These are phyloP conservation scores for Streptanthus diversifolius DNA, from an alignment of 345 rosid species.

Conservation along the genomic window DNA sequence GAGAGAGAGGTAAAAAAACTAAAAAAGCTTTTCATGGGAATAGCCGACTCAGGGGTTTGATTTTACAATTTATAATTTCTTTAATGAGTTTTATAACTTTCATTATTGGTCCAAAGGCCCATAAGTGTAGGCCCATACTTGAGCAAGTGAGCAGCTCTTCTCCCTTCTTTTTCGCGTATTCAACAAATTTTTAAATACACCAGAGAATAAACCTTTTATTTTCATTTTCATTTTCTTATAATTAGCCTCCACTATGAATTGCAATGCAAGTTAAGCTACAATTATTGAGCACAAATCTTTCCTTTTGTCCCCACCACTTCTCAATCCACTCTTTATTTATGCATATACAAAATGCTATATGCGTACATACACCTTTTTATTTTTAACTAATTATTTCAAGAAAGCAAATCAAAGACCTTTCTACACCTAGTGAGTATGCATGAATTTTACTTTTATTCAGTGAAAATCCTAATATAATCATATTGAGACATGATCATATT, in stretches of 20 bases:
- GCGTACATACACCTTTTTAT: background rate
- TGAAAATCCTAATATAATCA: background rate
- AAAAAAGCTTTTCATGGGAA: background rate
- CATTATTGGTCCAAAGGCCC: background rate
- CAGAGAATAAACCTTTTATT: too few species aligned
- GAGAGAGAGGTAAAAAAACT: too few species aligned
- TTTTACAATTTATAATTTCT: background rate
- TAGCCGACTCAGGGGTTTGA: background rate
- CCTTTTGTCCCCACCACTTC: constrained; percentile 36
- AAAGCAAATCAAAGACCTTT: constrained; percentile 12
- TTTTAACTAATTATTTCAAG: background rate
- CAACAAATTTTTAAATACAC: too few species aligned
- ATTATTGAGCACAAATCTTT: constrained; percentile 30
- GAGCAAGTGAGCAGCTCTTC: background rate
- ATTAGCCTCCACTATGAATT: constrained; percentile 26
- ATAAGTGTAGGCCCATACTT: constrained; percentile 5
- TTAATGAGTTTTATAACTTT: background rate
- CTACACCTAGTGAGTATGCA: constrained; percentile 11
- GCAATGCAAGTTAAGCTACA: constrained; percentile 28
- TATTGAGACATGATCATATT: background rate
- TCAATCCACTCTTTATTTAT: constrained; percentile 11
- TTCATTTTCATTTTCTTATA: constrained; percentile 3
- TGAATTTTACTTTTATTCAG: background rate
- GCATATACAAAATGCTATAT: background rate
- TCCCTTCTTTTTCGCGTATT: too few species aligned